Percentiles rank a stretch among this genome's conserved stretches.
These are phyloP conservation scores for Pseudozyma sp. DNA, from an alignment of 1,284 basidiomycete species.

Conservation along the genomic window DNA sequence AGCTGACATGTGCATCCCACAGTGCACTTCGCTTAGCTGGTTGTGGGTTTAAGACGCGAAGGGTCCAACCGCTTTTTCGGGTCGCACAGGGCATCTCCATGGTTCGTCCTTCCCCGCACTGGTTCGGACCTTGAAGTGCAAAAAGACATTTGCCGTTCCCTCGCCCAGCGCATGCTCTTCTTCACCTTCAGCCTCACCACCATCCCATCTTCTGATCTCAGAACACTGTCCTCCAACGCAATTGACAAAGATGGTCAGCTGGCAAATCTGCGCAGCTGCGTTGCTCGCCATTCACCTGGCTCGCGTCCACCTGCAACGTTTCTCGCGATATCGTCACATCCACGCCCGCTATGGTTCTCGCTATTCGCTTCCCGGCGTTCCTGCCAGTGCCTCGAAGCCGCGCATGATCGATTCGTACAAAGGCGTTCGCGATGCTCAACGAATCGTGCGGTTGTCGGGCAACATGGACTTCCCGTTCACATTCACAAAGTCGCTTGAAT, in stretches of 20 bases:
- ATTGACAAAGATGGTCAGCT: background rate
- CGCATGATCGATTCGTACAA: constrained; percentile 47
- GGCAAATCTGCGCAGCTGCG: constrained; percentile 9
- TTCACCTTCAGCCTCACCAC: too few species aligned
- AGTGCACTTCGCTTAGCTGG: too few species aligned
- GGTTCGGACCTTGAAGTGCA: too few species aligned
- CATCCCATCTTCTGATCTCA: background rate
- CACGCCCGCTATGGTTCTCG: constrained; percentile 36
- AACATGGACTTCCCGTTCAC: constrained; percentile 24
- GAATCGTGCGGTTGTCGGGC: constrained; percentile 32
- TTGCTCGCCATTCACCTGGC: constrained; percentile 15
- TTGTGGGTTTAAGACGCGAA: too few species aligned
- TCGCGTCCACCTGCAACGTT: constrained; percentile 22
- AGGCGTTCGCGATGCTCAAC: constrained; percentile 45
- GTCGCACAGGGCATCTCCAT: too few species aligned
- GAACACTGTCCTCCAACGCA: background rate
- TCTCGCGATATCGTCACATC: constrained; percentile 20
- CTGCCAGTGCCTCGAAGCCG: constrained; percentile 20
- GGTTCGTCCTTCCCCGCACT: too few species aligned
- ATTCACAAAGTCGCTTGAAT: constrained; percentile 40
- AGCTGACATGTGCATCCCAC: too few species aligned
- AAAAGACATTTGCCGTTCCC: too few species aligned
- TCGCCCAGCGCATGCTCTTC: too few species aligned
- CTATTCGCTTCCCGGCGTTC: constrained; percentile 20
- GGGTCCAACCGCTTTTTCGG: too few species aligned